Conservation (phyloP, 177 flowering plant genomes). For the Vitis hybrid region DNA sequence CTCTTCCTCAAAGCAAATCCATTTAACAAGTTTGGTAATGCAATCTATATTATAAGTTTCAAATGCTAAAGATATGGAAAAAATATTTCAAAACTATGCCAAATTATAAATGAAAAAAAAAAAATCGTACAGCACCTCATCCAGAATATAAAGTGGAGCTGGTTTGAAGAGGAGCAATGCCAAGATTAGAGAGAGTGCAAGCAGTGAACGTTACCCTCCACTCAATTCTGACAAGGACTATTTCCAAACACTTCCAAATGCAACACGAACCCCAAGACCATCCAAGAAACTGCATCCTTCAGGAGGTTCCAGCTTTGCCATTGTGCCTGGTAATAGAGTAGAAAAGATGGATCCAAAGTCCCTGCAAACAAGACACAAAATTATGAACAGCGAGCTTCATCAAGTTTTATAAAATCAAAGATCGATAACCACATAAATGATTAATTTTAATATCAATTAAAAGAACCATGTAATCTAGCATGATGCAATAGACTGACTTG, state of each 20-base stretch:
- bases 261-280: constrained; percentile 98
- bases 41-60: too few species aligned
- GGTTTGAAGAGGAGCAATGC: constrained; percentile 98
- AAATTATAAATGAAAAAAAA: neutral
- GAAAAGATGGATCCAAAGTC: constrained; percentile 99
- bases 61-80: too few species aligned
- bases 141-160: constrained; percentile 95
- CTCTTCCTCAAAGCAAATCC: too few species aligned
- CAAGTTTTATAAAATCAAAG: neutral
- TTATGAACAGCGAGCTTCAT: constrained; percentile 3
- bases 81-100: too few species aligned
- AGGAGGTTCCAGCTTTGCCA: constrained; percentile 95
- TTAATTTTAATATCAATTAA: too few species aligned
- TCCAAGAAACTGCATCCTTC: constrained; percentile 95
- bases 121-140: constrained; percentile 60
- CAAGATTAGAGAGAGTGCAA: constrained; percentile 93
- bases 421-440: neutral
- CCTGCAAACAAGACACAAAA: constrained; percentile 36
- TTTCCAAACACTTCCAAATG: constrained; percentile 98
- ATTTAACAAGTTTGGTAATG: too few species aligned
- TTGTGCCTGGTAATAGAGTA: constrained; percentile 91
- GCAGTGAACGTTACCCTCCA: constrained; percentile 96
- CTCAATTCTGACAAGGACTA: constrained; percentile 97
- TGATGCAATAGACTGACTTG: constrained; percentile 42
- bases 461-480: neutral